Conservation (phyloP, 2,329 filamentous ascomycete genomes). For the Xylogone sp. region DNA sequence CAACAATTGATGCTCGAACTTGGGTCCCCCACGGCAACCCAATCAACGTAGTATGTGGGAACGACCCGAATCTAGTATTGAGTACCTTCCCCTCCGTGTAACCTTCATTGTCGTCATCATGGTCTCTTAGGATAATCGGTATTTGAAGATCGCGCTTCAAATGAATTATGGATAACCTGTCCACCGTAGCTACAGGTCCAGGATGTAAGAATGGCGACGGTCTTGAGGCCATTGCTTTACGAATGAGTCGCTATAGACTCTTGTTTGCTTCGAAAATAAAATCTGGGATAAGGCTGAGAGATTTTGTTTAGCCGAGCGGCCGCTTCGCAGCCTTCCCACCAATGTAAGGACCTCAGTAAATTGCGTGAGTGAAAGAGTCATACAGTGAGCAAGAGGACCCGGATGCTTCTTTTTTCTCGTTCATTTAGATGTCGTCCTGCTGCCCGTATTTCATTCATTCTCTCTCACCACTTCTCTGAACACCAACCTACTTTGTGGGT, state of each 20-base stretch:
- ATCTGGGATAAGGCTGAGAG: constrained; percentile 9
- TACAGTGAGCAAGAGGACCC: constrained; percentile 4
- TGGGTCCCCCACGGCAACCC: constrained; percentile 87
- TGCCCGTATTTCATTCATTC: constrained; percentile 1
- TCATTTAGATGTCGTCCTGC: constrained; percentile 8
- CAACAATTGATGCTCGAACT: constrained; percentile 81
- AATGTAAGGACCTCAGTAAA: neutral
- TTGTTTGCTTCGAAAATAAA: constrained; percentile 2
- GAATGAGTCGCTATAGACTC: neutral
- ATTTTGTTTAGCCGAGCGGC: neutral
- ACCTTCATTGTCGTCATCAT: constrained; percentile 61
- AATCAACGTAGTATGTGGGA: constrained; percentile 75
- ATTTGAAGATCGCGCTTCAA: constrained; percentile 83
- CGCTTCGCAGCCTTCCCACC: neutral
- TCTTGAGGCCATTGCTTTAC: constrained; percentile 18
- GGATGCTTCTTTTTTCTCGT: constrained; percentile 14
- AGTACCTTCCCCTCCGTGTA: constrained; percentile 75
- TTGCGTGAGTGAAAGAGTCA: neutral
- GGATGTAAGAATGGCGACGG: constrained; percentile 79
- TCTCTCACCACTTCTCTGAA: too few species aligned
- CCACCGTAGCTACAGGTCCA: constrained; percentile 54
- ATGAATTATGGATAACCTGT: constrained; percentile 77
- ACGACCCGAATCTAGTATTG: constrained; percentile 93
- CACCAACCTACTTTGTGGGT: constrained; percentile 5
- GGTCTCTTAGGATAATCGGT: constrained; percentile 65